phyloP scores from a whole-genome alignment of 2,329 filamentous ascomycete genomes.

The Podosphaera aphanis region DNA sequence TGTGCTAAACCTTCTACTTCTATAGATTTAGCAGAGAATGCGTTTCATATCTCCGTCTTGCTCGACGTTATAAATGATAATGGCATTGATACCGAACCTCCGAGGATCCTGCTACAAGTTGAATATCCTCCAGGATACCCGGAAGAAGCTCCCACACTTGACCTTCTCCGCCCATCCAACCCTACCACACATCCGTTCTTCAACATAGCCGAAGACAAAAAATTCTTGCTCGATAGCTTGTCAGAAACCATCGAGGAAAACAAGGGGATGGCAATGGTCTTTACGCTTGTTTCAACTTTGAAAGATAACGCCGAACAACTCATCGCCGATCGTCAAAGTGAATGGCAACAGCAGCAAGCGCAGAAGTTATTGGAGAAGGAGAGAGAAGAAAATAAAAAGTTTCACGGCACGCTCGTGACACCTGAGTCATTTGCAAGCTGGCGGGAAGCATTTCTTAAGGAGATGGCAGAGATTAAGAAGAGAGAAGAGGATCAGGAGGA shows the following conservation, averaged over 20 bases:
- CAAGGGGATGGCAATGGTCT: slow-evolving; percentile 92
- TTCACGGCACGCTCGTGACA: slow-evolving; percentile 78
- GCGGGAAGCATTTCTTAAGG: slow-evolving; percentile 52
- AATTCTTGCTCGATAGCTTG: slow-evolving; percentile 45
- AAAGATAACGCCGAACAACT: slow-evolving; percentile 83
- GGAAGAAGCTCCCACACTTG: slow-evolving; percentile 62
- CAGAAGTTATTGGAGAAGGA: slow-evolving; percentile 37
- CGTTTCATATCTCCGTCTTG: slow-evolving; percentile 68
- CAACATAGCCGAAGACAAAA: slow-evolving; percentile 59
- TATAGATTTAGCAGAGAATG: slow-evolving; percentile 67
- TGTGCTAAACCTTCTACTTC: neutral
- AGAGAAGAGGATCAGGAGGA: slow-evolving; percentile 52
- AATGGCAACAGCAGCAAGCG: slow-evolving; percentile 31
- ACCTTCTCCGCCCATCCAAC: slow-evolving; percentile 53
- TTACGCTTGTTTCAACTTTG: slow-evolving; percentile 64
- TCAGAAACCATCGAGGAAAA: slow-evolving; percentile 68
- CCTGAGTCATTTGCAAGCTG: slow-evolving; percentile 64
- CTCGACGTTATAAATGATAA: slow-evolving; percentile 53
- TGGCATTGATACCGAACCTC: slow-evolving; percentile 36
- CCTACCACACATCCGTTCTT: slow-evolving; percentile 46
- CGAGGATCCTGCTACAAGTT: slow-evolving; percentile 60
- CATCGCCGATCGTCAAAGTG: slow-evolving; percentile 48
- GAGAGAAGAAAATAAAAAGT: slow-evolving; percentile 87
- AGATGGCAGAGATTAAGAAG: slow-evolving; percentile 53
- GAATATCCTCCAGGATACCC: slow-evolving; percentile 81